Evolutionary conservation across 2,329 filamentous ascomycete species (phyloP), one percentile per base, ranked within the genome.

Genomic region (Lachnellula arida): DNA sequence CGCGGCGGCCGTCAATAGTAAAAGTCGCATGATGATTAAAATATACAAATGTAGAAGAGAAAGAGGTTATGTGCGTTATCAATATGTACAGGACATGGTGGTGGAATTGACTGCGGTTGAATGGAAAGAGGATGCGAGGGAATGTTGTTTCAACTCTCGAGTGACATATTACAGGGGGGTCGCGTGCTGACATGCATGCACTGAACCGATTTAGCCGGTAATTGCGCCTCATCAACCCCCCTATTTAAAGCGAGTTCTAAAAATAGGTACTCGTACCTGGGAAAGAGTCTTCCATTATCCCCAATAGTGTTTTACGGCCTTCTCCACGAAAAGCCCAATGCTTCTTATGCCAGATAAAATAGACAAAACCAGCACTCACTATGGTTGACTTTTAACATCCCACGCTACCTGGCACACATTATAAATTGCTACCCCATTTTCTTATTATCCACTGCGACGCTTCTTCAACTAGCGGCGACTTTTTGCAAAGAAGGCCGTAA

Each of bases 11-110:
- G 63, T 40, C 25, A 62, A 17, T 6, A 60, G 47, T 11, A 53
- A 46, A 50, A 60, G 51, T 17, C 57, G 58, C 63, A 65, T 65
- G 7, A 23, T 49, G 7, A 12, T 42, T 28, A 51, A 44, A 59
- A 12, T 15, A n/a, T 42, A 14, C n/a, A 32, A 7, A 8, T 42
- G 17, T 17, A 34, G 19, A 53, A 17, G 19, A 23, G 23, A 52
- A 51, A 17, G 32, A 5, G 12, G 46, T 46, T 19, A 23, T 23
- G 23, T 2, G 17, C 2, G 19, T 23, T 32, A 3, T 32, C 28
- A 32, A 17, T 44, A 23, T 14, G 42, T 14, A 19, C 9, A 23
- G 19, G 7, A 14, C 42, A 44, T 44, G 19, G 42, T 44, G 49
- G 28, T 51, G 39, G 6, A n/a, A 3, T 42, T 12, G 35, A 34